These are phyloP conservation scores for Phytophthora cactorum DNA, from an alignment of 352 stramenopile genomes.

Conservation along the genomic window DNA sequence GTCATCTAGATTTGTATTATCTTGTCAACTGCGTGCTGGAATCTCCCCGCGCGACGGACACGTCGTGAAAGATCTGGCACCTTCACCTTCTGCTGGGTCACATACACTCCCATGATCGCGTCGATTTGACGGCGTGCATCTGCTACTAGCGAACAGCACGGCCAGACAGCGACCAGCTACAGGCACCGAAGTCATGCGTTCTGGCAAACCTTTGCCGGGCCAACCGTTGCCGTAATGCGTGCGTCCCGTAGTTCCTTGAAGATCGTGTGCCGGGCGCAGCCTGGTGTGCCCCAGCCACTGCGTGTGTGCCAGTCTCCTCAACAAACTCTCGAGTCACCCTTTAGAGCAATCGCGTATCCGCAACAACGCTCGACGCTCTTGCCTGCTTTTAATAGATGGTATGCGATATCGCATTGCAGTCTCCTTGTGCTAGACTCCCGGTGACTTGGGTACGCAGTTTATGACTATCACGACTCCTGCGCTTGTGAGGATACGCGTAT, in stretches of 20 bases:
- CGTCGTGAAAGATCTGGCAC: no score
- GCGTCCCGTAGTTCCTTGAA: not conserved
- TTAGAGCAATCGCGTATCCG: not conserved
- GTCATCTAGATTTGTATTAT: no score
- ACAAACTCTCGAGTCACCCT: not conserved
- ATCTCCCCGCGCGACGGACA: no score
- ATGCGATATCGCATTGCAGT: not conserved
- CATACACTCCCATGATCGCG: no score
- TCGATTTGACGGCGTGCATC: no score
- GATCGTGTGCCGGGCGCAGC: not conserved
- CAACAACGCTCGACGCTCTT: no score
- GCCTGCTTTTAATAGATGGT: not conserved
- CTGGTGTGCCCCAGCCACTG: not conserved
- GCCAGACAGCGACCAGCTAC: not conserved
- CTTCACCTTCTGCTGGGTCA: no score
- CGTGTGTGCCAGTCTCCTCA: not conserved
- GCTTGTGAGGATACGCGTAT: not conserved
- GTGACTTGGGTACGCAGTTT: not conserved
- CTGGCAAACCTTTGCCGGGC: not conserved
- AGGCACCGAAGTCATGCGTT: not conserved
- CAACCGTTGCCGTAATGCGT: not conserved
- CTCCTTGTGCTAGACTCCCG: not conserved
- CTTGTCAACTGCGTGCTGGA: no score
- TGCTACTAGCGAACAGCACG: no score
- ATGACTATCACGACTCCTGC: not conserved